These are phyloP conservation scores for Ogataea zsoltii DNA, from an alignment of 805 yeast genomes.

Conservation along the genomic window DNA sequence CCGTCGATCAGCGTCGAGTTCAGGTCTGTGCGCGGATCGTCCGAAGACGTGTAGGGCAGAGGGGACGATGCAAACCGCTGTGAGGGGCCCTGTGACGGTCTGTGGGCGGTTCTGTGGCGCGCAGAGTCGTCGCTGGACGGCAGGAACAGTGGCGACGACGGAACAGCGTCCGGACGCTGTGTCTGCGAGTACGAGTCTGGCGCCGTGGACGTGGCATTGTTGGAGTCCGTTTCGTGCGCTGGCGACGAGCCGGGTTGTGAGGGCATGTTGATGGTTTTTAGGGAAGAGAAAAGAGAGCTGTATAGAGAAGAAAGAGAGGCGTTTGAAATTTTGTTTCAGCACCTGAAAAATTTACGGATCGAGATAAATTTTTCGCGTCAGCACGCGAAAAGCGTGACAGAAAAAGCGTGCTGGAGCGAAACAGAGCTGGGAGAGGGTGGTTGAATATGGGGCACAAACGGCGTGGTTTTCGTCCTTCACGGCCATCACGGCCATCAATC, in stretches of 20 bases:
- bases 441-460: too few relatives aligned
- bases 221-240: slow-evolving; percentile 21
- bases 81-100: slow-evolving; percentile 8
- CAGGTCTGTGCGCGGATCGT: slow-evolving; percentile 39
- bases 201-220: slow-evolving; percentile 31
- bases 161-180: slow-evolving; percentile 39
- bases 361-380: slow-evolving; percentile 1
- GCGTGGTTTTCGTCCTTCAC: too few relatives aligned
- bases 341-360: slow-evolving; percentile 4
- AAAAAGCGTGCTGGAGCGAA: not conserved
- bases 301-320: not conserved
- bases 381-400: not conserved
- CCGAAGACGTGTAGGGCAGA: slow-evolving; percentile 49
- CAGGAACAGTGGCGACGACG: slow-evolving; percentile 59
- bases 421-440: not conserved
- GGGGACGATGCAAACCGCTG: slow-evolving; percentile 44
- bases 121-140: slow-evolving; percentile 40
- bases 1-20: slow-evolving; percentile 12
- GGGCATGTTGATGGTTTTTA: slow-evolving; percentile 23
- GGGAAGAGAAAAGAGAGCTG: not conserved
- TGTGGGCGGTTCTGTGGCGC: slow-evolving; percentile 4
- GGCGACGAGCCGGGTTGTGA: slow-evolving; percentile 32
- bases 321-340: not conserved
- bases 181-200: slow-evolving; percentile 40
- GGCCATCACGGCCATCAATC: too few relatives aligned